phyloP scores from a whole-genome alignment of 2,329 filamentous ascomycete species.

The Aschersonia sp. region DNA sequence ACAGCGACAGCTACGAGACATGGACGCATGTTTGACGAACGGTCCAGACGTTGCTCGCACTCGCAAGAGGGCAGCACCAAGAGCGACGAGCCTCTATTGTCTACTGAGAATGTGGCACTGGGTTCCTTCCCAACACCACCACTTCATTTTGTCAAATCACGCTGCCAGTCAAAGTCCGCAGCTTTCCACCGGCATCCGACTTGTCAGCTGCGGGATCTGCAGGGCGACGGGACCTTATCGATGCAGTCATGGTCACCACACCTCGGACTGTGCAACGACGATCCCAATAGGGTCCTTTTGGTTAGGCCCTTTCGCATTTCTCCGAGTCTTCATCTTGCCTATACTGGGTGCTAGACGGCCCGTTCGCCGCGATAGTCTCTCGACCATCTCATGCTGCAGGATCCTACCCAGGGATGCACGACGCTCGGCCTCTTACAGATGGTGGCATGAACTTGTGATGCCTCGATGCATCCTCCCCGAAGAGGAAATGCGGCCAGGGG shows the following conservation, averaged over 20 bases:
- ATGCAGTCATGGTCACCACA: background rate
- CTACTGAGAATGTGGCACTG: background rate
- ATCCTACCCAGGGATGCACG: background rate
- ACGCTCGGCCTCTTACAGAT: background rate
- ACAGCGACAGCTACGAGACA: background rate
- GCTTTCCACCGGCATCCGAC: background rate
- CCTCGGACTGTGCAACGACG: background rate
- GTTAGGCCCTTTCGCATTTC: background rate
- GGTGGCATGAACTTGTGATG: slow-evolving; percentile 1
- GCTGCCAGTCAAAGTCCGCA: too few relatives aligned
- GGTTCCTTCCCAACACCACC: background rate
- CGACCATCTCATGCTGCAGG: background rate
- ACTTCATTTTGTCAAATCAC: too few relatives aligned
- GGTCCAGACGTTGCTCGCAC: background rate
- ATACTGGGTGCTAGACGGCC: background rate
- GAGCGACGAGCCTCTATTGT: background rate
- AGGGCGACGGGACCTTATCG: background rate
- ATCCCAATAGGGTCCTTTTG: background rate
- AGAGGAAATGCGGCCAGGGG: background rate
- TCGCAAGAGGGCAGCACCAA: background rate
- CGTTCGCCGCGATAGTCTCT: background rate
- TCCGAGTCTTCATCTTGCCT: background rate
- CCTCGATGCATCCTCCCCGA: background rate
- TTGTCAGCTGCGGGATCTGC: background rate
- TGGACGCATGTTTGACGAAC: background rate